These are phyloP conservation scores for Epichloe festucae DNA, from an alignment of 2,329 filamentous ascomycete species.

Conservation along the genomic window DNA sequence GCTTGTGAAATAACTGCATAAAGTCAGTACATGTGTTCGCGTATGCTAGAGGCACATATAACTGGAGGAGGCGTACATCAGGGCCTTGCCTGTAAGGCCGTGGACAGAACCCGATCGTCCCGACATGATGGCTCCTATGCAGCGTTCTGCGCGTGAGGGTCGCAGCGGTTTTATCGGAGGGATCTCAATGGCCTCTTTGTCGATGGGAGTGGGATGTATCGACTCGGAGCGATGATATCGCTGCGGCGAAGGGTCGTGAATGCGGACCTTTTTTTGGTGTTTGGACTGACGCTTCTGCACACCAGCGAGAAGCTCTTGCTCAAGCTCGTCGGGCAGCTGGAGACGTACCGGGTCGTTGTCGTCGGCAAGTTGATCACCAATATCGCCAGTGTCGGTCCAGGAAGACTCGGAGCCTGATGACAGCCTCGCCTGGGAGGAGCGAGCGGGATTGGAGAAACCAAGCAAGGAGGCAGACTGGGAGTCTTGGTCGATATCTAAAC, in stretches of 20 bases:
- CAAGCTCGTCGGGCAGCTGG: slow-evolving; percentile 52
- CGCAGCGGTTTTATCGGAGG: slow-evolving; percentile 52
- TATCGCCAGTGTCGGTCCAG: slow-evolving; percentile 91
- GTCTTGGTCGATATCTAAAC: slow-evolving; percentile 24
- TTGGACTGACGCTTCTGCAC: slow-evolving; percentile 32
- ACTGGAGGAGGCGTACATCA: slow-evolving; percentile 50
- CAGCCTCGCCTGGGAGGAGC: slow-evolving; percentile 32
- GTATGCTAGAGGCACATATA: background rate
- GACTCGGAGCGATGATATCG: slow-evolving; percentile 23
- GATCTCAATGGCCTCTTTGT: slow-evolving; percentile 72
- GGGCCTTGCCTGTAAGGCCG: slow-evolving; percentile 88
- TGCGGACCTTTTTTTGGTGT: slow-evolving; percentile 57
- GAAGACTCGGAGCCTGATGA: slow-evolving; percentile 53
- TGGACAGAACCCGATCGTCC: slow-evolving; percentile 64
- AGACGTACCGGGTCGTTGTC: slow-evolving; percentile 69
- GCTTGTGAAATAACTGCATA: slow-evolving; percentile 76
- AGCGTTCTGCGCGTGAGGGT: slow-evolving; percentile 53
- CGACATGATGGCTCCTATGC: slow-evolving; percentile 77
- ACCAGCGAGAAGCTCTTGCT: slow-evolving; percentile 46
- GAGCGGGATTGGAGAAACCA: slow-evolving; percentile 19
- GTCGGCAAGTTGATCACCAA: slow-evolving; percentile 80
- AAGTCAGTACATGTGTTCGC: background rate
- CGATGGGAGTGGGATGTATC: slow-evolving; percentile 28
- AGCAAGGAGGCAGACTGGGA: slow-evolving; percentile 25
- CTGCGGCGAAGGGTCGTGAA: slow-evolving; percentile 37